Evolutionary conservation across 306 rosid genomes (phyloP).

Genomic region (Sechiopsis laciniata): DNA sequence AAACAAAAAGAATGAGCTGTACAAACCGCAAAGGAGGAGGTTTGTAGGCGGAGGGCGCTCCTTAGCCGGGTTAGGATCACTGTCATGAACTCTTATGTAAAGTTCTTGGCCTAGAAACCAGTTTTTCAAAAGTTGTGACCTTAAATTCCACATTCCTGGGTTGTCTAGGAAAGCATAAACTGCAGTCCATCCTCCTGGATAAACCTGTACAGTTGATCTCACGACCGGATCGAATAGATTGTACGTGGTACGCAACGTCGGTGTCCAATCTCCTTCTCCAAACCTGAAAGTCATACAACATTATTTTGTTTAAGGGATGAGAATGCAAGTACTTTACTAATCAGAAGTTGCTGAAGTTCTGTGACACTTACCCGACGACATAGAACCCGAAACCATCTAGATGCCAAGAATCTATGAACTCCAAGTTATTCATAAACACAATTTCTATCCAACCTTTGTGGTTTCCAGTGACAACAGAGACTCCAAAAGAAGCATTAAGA

Average conservation of each 20-base stretch:
- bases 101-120: slow-evolving; percentile 78
- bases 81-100: slow-evolving; percentile 53
- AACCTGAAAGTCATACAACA: slow-evolving; percentile 21
- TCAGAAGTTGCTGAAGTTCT: not conserved
- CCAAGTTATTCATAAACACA: slow-evolving; percentile 45
- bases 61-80: slow-evolving; percentile 61
- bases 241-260: slow-evolving; percentile 27
- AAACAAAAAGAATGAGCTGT: slow-evolving; percentile 15
- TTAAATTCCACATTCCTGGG: slow-evolving; percentile 85
- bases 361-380: slow-evolving; percentile 48
- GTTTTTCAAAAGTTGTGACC: slow-evolving; percentile 55
- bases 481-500: slow-evolving; percentile 35
- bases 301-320: not conserved
- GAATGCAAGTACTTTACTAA: slow-evolving; percentile 5
- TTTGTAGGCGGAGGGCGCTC: slow-evolving; percentile 56
- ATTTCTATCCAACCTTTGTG: slow-evolving; percentile 72
- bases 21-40: slow-evolving; percentile 62
- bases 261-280: slow-evolving; percentile 41
- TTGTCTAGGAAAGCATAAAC: slow-evolving; percentile 77
- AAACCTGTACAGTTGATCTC: slow-evolving; percentile 43
- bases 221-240: slow-evolving; percentile 39
- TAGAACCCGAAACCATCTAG: slow-evolving; percentile 73
- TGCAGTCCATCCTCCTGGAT: slow-evolving; percentile 59
- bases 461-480: slow-evolving; percentile 50
- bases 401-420: slow-evolving; percentile 63